A percentile compares a stretch with the other conserved stretches of the same genome.
phyloP scores from a whole-genome alignment of 2,329 filamentous ascomycete genomes.

The Trichoderma aggressivum region DNA sequence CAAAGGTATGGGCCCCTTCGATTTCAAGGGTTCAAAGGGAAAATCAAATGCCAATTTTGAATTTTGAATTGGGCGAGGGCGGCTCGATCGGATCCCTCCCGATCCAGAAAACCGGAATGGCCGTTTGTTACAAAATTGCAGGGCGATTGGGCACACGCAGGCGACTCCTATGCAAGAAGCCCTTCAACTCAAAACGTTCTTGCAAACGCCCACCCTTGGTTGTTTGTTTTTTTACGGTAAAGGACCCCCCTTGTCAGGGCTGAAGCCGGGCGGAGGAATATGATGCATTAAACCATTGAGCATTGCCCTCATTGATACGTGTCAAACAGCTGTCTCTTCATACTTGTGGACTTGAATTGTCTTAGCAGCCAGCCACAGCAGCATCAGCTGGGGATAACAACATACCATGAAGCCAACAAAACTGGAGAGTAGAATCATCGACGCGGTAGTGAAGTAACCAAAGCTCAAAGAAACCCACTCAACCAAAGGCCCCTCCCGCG shows the following conservation, averaged over 20 bases:
- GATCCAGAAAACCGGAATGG: slow-evolving; percentile 10
- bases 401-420: background rate
- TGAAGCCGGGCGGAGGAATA: background rate
- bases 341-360: background rate
- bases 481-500: slow-evolving; percentile 2
- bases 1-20: background rate
- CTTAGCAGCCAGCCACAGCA: background rate
- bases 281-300: background rate
- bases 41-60: background rate
- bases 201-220: background rate
- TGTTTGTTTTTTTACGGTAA: background rate
- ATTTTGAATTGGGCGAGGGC: background rate
- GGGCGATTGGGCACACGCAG: background rate
- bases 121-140: background rate
- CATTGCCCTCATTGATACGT: slow-evolving; percentile 5
- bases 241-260: background rate
- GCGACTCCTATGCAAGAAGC: background rate
- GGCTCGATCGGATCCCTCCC: slow-evolving; percentile 7
- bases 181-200: background rate
- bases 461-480: background rate
- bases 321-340: background rate
- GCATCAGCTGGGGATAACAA: background rate
- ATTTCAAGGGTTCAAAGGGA: slow-evolving; percentile 9
- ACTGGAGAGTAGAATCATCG: background rate
- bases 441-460: background rate